These are phyloP conservation scores for Cordyceps farinosa DNA, from an alignment of 2,329 filamentous ascomycete species.

Conservation along the genomic window DNA sequence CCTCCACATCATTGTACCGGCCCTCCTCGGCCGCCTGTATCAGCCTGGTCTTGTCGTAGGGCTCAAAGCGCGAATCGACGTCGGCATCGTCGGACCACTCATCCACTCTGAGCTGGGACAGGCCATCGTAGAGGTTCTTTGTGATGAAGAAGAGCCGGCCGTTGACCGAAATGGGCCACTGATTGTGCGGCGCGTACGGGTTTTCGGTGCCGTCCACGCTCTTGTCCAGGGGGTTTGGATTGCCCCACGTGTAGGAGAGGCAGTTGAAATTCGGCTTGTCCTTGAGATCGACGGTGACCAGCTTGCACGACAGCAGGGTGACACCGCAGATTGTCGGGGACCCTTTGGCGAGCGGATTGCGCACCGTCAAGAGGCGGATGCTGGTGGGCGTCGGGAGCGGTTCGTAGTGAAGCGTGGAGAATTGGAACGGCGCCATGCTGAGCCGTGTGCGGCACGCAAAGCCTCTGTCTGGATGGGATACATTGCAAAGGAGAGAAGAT, in stretches of 20 bases:
- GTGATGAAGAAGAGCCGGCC: constrained; percentile 24
- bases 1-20: constrained; percentile 8
- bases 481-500: neutral
- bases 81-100: constrained; percentile 4
- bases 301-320: constrained; percentile 12
- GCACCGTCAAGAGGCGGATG: constrained; percentile 12
- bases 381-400: constrained; percentile 9
- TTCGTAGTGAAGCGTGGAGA: neutral
- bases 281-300: constrained; percentile 14
- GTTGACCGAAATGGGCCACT: constrained; percentile 17
- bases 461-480: neutral
- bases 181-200: constrained; percentile 12
- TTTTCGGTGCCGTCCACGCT: neutral
- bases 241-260: constrained; percentile 20
- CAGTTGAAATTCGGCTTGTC: constrained; percentile 16
- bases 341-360: constrained; percentile 9
- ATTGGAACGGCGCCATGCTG: constrained; percentile 4
- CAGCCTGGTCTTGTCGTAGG: constrained; percentile 17
- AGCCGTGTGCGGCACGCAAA: constrained; percentile 1
- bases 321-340: constrained; percentile 11
- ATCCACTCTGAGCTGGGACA: constrained; percentile 10
- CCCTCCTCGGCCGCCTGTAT: constrained; percentile 18
- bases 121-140: constrained; percentile 16
- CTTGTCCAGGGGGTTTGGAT: constrained; percentile 13
- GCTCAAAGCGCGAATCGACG: constrained; percentile 12